A percentile compares a stretch with the other conserved stretches of the same genome.
Conservation (phyloP, 106 monocot genomes). For the Vanilla planifolia region DNA sequence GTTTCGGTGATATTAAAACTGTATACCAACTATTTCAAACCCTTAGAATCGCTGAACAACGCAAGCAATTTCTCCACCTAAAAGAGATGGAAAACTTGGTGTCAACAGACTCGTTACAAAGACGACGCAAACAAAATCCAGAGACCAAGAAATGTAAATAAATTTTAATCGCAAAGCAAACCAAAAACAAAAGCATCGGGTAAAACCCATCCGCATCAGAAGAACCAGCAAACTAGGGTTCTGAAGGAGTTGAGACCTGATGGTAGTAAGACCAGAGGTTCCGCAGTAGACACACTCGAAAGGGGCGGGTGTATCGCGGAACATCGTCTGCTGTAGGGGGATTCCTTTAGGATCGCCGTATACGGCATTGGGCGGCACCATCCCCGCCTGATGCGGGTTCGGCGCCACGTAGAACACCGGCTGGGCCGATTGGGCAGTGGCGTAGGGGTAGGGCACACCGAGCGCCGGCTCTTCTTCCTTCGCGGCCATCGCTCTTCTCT, state of each 20-base stretch:
- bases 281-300: slow-evolving; percentile 85
- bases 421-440: slow-evolving; percentile 12
- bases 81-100: too few species aligned
- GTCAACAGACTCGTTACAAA: too few species aligned
- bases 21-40: too few species aligned
- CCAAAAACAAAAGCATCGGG: background rate
- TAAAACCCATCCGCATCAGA: background rate
- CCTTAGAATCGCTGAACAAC: too few species aligned
- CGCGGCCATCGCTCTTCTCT: background rate
- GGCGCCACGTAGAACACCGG: slow-evolving; percentile 43
- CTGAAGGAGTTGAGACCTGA: slow-evolving; percentile 35
- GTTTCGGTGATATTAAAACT: too few species aligned
- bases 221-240: background rate
- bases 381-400: slow-evolving; percentile 77
- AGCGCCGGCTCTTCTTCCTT: slow-evolving; percentile 8
- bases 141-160: background rate
- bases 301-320: slow-evolving; percentile 79
- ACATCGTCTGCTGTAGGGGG: slow-evolving; percentile 94
- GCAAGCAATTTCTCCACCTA: too few species aligned
- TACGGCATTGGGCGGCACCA: slow-evolving; percentile 84
- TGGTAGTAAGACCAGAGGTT: slow-evolving; percentile 58
- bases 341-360: slow-evolving; percentile 88
- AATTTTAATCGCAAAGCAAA: background rate
- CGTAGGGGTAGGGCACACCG: slow-evolving; percentile 3
- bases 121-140: background rate